These are phyloP conservation scores for Rhizophlyctis rosea DNA, from an alignment of 192 early-diverging fungal species.

Conservation along the genomic window DNA sequence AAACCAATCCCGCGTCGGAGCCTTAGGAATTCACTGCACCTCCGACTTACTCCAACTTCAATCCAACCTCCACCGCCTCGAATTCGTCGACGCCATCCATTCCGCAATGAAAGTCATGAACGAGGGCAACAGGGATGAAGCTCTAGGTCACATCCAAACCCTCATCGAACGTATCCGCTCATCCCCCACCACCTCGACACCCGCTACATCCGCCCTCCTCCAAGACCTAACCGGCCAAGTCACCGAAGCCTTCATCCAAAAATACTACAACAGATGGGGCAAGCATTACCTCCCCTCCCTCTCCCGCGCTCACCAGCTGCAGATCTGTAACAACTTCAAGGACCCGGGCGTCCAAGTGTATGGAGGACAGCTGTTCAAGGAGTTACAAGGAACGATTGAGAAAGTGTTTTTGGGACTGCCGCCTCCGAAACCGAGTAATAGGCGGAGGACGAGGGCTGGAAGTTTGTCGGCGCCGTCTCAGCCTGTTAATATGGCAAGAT, in stretches of 20 bases:
- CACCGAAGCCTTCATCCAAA: slow-evolving; percentile 12
- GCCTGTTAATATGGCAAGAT: slow-evolving; percentile 8
- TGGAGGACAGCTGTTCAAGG: slow-evolving; percentile 12
- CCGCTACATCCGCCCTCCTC: slow-evolving; percentile 5
- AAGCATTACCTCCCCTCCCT: slow-evolving; percentile 33
- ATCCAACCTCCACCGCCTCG: not conserved
- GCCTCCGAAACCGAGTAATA: slow-evolving; percentile 11
- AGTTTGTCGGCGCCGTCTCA: not conserved
- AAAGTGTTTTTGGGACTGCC: slow-evolving; percentile 30
- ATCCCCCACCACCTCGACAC: not conserved
- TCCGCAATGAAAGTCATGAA: not conserved
- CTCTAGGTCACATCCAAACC: not conserved
- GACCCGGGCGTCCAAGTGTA: slow-evolving; percentile 39
- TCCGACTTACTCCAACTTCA: not conserved
- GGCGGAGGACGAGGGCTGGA: slow-evolving; percentile 8
- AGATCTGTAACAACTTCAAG: slow-evolving; percentile 42
- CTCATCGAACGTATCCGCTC: not conserved
- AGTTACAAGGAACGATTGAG: slow-evolving; percentile 19
- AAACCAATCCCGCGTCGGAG: not conserved
- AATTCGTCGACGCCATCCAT: slow-evolving; percentile 5
- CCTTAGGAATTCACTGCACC: too few relatives aligned
- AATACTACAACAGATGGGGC: slow-evolving; percentile 31
- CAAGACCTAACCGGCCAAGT: slow-evolving; percentile 29
- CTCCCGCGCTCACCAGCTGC: slow-evolving; percentile 25
- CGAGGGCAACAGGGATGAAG: too few relatives aligned